Conservation (phyloP, 352 stramenopile genomes). For the Globisporangium heterothallicum region DNA sequence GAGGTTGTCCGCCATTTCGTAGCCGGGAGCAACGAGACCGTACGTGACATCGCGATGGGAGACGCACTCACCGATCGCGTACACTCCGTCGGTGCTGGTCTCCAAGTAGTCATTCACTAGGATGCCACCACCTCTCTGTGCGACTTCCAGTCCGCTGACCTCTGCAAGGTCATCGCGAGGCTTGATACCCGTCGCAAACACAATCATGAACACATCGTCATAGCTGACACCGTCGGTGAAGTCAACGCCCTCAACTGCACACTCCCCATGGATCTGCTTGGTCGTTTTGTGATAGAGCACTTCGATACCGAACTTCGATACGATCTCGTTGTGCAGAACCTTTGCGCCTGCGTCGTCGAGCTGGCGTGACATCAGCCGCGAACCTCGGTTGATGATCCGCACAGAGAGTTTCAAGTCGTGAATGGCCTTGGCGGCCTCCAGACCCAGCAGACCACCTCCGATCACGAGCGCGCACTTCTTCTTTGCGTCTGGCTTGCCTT, state of each 20-base stretch:
- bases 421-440: conserved; percentile 87
- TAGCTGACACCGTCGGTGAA: conserved; percentile 81
- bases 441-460: conserved; percentile 80
- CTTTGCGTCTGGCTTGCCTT: conserved; percentile 1
- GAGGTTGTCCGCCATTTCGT: conserved; percentile 87
- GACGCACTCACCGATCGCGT: conserved; percentile 89
- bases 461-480: conserved; percentile 46
- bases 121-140: conserved; percentile 75
- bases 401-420: conserved; percentile 86
- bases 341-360: conserved; percentile 89
- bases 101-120: conserved; percentile 85
- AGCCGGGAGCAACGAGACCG: conserved; percentile 89
- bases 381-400: conserved; percentile 90
- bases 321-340: conserved; percentile 87
- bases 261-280: conserved; percentile 44
- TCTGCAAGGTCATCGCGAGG: conserved; percentile 86
- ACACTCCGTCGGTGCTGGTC: conserved; percentile 71
- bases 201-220: conserved; percentile 88
- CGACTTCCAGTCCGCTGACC: conserved; percentile 55
- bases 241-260: conserved; percentile 53
- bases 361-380: conserved; percentile 90
- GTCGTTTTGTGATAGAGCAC: conserved; percentile 88
- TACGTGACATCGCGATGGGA: conserved; percentile 91
- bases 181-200: conserved; percentile 89
- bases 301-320: conserved; percentile 72